These are phyloP conservation scores for Coemansia sp. DNA, from an alignment of 192 early-diverging fungal species.

Conservation along the genomic window DNA sequence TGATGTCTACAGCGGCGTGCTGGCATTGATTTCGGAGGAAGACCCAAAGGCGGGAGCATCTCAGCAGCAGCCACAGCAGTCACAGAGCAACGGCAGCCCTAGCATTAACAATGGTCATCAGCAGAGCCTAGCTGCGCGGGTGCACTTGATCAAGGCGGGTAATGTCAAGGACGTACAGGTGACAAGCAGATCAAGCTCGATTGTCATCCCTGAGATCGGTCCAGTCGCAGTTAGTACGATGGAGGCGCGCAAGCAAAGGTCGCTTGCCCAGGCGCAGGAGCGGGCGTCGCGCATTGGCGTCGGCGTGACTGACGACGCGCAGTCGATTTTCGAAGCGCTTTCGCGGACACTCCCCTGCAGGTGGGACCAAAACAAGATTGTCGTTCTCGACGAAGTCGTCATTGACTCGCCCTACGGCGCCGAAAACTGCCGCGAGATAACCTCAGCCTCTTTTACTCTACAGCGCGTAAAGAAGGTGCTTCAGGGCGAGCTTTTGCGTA, in stretches of 20 bases:
- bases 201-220: constrained; percentile 8
- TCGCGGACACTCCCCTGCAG: constrained; percentile 80
- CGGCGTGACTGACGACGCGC: constrained; percentile 71
- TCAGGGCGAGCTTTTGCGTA: constrained; percentile 42
- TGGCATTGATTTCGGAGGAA: constrained; percentile 21
- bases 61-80: constrained; percentile 1
- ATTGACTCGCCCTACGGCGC: constrained; percentile 72
- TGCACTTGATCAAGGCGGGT: constrained; percentile 24
- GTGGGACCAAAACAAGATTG: constrained; percentile 70
- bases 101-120: constrained; percentile 9
- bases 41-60: neutral
- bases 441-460: constrained; percentile 56
- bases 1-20: constrained; percentile 48
- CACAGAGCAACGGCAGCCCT: constrained; percentile 1
- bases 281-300: constrained; percentile 62
- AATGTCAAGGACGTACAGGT: constrained; percentile 31
- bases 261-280: constrained; percentile 34
- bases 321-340: constrained; percentile 78
- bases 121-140: constrained; percentile 5
- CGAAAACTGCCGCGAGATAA: constrained; percentile 60
- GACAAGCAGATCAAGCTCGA: constrained; percentile 2
- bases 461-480: constrained; percentile 74
- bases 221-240: constrained; percentile 11
- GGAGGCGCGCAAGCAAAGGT: constrained; percentile 36
- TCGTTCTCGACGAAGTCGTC: constrained; percentile 78